Base-by-base conservation (phyloP, 345 rosid species). In the Noccaea bulbosa region DNA sequence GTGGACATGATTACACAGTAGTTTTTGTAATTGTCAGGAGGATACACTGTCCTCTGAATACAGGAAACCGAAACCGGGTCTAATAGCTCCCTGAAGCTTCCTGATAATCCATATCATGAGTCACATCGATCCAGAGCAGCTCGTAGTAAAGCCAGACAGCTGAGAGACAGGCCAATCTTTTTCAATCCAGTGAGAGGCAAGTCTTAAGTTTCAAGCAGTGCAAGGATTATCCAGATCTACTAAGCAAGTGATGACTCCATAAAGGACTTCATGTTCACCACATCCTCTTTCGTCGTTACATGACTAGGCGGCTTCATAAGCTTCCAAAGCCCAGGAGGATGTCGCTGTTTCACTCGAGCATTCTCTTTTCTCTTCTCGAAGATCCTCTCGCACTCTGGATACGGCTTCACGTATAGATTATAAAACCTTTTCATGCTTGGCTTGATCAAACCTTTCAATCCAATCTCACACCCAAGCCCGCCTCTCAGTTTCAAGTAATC, bases 371-470 rank as follows among this genome's bases (percentile, higher is more conserved):
- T 79, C 76, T 91, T 87, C 11, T 85, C 88, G 27, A 75, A 88
- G 65, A 92, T 78, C 75, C 83, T 88, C 57, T 83, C 87, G 16
- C 98, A 92, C 55, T 84, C 98, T 6, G 96, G 95, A 69, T 90
- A 90, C 15, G 98, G 98, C 81, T 88, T 92, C 60, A 90, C 95
- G 64, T 86, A 88, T 5, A 86, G 50, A 73, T 88, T 92, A 61
- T 92, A 87, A 70, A 92, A 90, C 49, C 86, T 88, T 16, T 77
- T 87, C 85, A 78, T 88, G 40, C 91, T 92, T 40, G 81, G 83
- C 79, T 80, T 88, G 8, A 88, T 81, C 83, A 92, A 80, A 62
- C 76, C 86, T 72, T 78, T 82, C 82, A 92, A 84, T 33, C 83
- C 83, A 16, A 92, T 72, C 62, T 89, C 86, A 73, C 73, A 83